Conservation (phyloP, 176 grass and related monocot species). For the Olyra latifolia region DNA sequence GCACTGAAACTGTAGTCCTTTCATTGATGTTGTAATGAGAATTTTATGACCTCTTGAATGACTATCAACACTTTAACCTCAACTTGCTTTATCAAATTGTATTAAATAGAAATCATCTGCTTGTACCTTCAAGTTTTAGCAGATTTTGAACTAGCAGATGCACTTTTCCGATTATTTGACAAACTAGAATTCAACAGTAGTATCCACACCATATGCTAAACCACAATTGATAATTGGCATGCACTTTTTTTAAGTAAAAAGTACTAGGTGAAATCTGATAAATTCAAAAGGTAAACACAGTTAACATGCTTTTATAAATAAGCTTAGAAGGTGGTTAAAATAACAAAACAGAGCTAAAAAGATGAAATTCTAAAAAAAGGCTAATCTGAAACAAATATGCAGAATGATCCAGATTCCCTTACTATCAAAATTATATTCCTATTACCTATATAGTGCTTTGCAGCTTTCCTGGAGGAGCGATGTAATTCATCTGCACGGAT, state of each 20-base stretch:
- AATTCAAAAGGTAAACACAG: neutral
- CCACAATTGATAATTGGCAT: neutral
- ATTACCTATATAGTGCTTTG: slow-evolving; percentile 97
- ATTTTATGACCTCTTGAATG: neutral
- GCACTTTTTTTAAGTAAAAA: slow-evolving; percentile 6
- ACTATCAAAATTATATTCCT: slow-evolving; percentile 7
- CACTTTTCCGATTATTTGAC: neutral
- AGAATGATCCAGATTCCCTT: neutral
- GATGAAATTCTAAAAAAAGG: neutral
- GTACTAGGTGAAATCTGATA: neutral
- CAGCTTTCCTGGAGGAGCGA: slow-evolving; percentile 58
- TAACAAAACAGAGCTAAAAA: neutral
- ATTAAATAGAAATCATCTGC: neutral
- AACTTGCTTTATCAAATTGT: neutral
- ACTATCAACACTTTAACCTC: neutral
- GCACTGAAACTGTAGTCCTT: neutral
- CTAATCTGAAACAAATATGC: neutral
- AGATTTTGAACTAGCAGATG: slow-evolving; percentile 23
- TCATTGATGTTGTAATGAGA: neutral
- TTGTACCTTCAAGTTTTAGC: neutral
- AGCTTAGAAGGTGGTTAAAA: neutral
- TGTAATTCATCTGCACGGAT: slow-evolving; percentile 67
- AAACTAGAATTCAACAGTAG: neutral
- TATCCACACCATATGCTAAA: neutral
- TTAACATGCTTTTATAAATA: neutral